Evolutionary conservation across 352 stramenopile genomes (phyloP), one percentile per base, ranked within the genome.

Genomic region (Pythium graminicola): DNA sequence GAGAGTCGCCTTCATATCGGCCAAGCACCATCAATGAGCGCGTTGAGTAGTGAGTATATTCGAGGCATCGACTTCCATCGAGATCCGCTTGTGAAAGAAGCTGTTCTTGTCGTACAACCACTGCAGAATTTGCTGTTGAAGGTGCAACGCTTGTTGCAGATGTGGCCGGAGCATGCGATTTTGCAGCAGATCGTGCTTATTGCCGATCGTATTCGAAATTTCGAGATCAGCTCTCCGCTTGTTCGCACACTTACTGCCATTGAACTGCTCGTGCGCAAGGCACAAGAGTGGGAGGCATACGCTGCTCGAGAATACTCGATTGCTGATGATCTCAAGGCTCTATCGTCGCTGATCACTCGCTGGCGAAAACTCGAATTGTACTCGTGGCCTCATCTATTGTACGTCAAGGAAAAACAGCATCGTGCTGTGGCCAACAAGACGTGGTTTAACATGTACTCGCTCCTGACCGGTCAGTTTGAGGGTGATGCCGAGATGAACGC

Each of bases 261-360:
- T 10, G 95, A 99, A 66, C 69, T 99, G 2, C 70, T 99, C 31
- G 68, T 99, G 20, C 79, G 86, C 17, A 97, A 98, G 54, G 85
- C 97, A 4, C 96, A 99, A 65, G 96, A 99, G 35, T 99, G 97
- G 97, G 96, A 99, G 55, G 85, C 96, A 43, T 96, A 98, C 60
- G 94, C 96, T 9, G 94, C 95, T 22, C 72, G 82, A 6, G 72
- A 93, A 4, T 96, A 97, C 29, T 89, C 89, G 42, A 85, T 99
- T 19, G 81, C 86, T 5, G 78, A 85, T 17, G 76, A 98, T 57
- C 77, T 99, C 4, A 54, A 69, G 28, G 74, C 91, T 38, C 76
- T 99, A 4, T 97, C 90, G 26, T 69, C 73, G 7, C 70, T 99
- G 13, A 96, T 99, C 11, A 95, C 95, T 26, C 81, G 86, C 14